Conservation (phyloP, 306 rosid genomes). For the Dalbergia cultrata region DNA sequence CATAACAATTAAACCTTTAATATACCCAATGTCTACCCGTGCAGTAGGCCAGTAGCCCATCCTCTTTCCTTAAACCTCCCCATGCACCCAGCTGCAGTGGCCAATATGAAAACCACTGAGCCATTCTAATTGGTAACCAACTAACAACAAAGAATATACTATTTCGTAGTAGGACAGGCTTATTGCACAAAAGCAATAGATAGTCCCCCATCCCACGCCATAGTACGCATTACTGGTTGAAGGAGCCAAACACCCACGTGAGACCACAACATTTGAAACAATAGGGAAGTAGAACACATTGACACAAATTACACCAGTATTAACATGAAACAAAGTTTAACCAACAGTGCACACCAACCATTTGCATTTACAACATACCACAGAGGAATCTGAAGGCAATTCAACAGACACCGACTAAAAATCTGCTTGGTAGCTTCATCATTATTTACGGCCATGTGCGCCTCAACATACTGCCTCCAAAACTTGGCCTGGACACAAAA, state of each 20-base stretch:
- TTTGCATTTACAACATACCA: slow-evolving; percentile 64
- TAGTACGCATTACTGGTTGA: background rate
- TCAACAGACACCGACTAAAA: slow-evolving; percentile 90
- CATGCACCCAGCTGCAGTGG: background rate
- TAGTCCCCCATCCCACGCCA: background rate
- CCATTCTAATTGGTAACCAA: background rate
- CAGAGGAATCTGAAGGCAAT: slow-evolving; percentile 91
- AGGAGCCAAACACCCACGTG: background rate
- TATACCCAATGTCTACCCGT: background rate
- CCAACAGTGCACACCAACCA: slow-evolving; percentile 23
- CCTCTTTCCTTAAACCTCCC: background rate
- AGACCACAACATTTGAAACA: background rate
- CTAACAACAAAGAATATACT: background rate
- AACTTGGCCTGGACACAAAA: slow-evolving; percentile 76
- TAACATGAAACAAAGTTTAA: background rate
- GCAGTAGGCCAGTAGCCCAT: background rate
- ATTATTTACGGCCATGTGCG: slow-evolving; percentile 84
- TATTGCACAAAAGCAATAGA: background rate
- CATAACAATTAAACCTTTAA: slow-evolving; percentile 1
- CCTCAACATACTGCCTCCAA: slow-evolving; percentile 99
- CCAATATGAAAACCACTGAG: background rate
- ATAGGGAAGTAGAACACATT: background rate
- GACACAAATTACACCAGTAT: background rate
- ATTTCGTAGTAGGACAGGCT: background rate
- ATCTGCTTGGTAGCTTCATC: slow-evolving; percentile 93